Evolutionary conservation across 768 basidiomycete genomes (phyloP).

Genomic region (Tubosaeta sp.): DNA sequence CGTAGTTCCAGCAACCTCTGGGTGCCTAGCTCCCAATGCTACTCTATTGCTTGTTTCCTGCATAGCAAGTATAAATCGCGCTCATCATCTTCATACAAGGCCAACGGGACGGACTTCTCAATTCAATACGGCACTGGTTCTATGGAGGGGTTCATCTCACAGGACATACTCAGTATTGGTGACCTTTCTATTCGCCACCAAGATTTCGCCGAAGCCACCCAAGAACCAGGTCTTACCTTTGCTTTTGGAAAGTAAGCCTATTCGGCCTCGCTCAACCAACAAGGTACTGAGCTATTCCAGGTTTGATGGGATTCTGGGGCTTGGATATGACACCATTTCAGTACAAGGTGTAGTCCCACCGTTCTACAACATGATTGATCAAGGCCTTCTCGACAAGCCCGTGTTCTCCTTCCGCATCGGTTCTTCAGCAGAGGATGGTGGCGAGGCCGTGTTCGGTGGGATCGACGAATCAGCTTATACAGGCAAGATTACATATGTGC

Average conservation of each 20-base stretch:
- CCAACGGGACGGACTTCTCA: conserved; percentile 83
- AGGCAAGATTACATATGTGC: conserved; percentile 82
- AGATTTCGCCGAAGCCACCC: conserved; percentile 93
- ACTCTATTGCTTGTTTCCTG: conserved; percentile 90
- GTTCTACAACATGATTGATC: conserved; percentile 88
- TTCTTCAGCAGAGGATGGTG: conserved; percentile 79
- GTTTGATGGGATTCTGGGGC: conserved; percentile 93
- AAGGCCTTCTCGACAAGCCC: conserved; percentile 74
- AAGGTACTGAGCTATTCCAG: conserved; percentile 34
- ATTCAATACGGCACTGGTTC: conserved; percentile 96
- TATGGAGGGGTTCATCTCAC: conserved; percentile 94
- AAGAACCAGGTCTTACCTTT: conserved; percentile 96
- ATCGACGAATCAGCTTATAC: conserved; percentile 73
- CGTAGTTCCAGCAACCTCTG: conserved; percentile 85
- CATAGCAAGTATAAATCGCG: conserved; percentile 87
- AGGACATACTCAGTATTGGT: conserved; percentile 75
- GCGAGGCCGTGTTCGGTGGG: conserved; percentile 90
- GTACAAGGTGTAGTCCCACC: conserved; percentile 92
- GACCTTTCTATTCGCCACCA: conserved; percentile 71
- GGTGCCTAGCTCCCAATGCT: conserved; percentile 82
- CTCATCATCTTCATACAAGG: conserved; percentile 78
- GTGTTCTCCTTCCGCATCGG: conserved; percentile 96
- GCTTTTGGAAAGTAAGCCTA: conserved; percentile 85
- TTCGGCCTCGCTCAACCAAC: not conserved
- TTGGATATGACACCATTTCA: conserved; percentile 92